Conservation (phyloP, 2,329 filamentous ascomycete species). For the Diaporthe humulicola region DNA sequence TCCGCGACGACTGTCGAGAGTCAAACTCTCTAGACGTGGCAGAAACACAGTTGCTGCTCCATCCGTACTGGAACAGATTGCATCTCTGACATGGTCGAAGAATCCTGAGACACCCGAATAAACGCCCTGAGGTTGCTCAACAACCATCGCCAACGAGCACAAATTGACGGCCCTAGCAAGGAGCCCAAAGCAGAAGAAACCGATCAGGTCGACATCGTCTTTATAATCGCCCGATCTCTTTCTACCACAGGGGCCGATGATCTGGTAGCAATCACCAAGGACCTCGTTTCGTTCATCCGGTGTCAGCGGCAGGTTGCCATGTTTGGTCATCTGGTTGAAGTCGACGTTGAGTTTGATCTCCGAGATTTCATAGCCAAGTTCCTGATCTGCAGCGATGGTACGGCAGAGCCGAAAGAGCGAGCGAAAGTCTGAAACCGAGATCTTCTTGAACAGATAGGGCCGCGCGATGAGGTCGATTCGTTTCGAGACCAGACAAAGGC, state of each 20-base stretch:
- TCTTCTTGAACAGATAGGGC: not conserved
- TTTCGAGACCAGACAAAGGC: not conserved
- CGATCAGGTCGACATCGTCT: not conserved
- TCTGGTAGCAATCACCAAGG: not conserved
- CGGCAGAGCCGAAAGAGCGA: not conserved
- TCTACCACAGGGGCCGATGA: accelerated
- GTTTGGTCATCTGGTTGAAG: not conserved
- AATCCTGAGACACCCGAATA: not conserved
- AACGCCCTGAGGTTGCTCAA: no score
- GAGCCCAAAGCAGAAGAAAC: not conserved
- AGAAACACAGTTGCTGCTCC: not conserved
- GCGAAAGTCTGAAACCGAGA: not conserved
- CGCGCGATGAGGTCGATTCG: not conserved
- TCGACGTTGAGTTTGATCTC: not conserved
- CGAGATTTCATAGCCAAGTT: not conserved
- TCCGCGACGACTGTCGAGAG: not conserved
- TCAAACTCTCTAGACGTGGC: not conserved
- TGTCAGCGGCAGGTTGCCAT: no score
- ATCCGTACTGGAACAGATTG: not conserved
- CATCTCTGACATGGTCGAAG: not conserved
- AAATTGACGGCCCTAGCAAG: not conserved
- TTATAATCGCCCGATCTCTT: not conserved
- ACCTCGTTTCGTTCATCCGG: not conserved
- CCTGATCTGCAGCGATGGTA: not conserved
- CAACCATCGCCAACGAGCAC: not conserved